Base-by-base conservation (phyloP, 106 monocot genomes). In the Dioscorea zingiberensis region DNA sequence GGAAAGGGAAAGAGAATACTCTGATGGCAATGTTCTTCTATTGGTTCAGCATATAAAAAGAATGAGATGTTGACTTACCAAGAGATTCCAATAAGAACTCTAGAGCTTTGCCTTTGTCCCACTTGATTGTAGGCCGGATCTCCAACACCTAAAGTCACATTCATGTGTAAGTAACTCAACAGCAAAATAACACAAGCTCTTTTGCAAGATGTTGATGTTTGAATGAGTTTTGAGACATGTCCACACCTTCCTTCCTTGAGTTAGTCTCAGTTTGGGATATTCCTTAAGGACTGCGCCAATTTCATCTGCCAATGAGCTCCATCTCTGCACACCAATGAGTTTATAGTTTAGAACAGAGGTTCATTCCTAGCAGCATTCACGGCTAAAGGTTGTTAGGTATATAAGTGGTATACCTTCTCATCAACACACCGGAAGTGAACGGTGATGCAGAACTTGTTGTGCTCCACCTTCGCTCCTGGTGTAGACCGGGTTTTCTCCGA, bases 41-140 rank as follows among this genome's bases (percentile, higher is more conserved):
- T 38, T 38, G 2, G 19, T 21, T 8, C 19, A 4, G 21, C 18
- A 29, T 44, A 10, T 0, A 4, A 15, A 17, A 27, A 29, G 19
- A 58, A 18, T 10, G 47, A 48, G 16, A 49, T 12, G 16, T 28
- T 62, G 18, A 30, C 65, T 77, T 38, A 80, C 87, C 87, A 27
- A 88, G 83, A 46, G 84, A 74, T 22, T 83, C 77, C 10, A 88
- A 44, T 22, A 84, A 68, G 54, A 83, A 88, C 63, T 84, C 84
- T 13, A 88, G 77, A 19, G 87, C 87, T 74, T 84, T 84, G 26
- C 87, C 87, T 51, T 88, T 88, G 81, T 88, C 87, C 87, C 87
- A 88, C 25, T 80, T 78, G 19, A 88, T 81, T 66, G 74, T 61
- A 13, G 87, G 87, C 14, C 87, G 73, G 28, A 88, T 80, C 77